phyloP scores from a whole-genome alignment of 2,329 filamentous ascomycete species.

The Diplodia intermedia region DNA sequence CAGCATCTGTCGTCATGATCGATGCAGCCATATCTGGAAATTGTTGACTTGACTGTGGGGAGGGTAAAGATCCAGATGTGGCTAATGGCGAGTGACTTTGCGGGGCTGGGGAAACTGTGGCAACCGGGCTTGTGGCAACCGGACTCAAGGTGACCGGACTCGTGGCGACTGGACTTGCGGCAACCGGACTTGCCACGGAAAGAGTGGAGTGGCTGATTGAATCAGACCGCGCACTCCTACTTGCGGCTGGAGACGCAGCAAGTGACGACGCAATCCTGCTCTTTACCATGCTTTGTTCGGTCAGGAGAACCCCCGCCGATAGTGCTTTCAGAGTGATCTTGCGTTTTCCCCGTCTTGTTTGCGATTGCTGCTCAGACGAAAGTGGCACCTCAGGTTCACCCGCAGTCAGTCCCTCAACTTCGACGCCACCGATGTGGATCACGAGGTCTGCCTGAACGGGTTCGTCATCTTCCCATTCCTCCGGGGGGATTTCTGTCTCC shows the following conservation, averaged over 20 bases:
- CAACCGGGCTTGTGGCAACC: constrained; percentile 8
- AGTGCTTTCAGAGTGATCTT: constrained; percentile 69
- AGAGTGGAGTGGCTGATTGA: not conserved
- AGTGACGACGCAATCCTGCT: constrained; percentile 20
- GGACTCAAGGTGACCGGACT: constrained; percentile 13
- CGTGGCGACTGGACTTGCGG: constrained; percentile 3
- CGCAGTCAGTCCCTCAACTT: constrained; percentile 67
- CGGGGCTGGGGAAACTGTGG: constrained; percentile 6
- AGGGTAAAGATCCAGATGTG: not conserved
- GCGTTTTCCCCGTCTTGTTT: constrained; percentile 67
- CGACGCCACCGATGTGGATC: constrained; percentile 68
- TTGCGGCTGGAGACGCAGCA: constrained; percentile 4
- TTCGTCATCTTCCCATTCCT: constrained; percentile 67
- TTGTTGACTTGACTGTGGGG: constrained; percentile 19
- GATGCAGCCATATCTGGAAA: constrained; percentile 38
- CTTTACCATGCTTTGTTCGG: constrained; percentile 29
- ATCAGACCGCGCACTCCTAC: constrained; percentile 14
- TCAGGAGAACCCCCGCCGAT: constrained; percentile 60
- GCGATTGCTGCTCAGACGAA: constrained; percentile 15
- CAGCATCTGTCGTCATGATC: constrained; percentile 47
- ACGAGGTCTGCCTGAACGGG: constrained; percentile 1
- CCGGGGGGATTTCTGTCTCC: constrained; percentile 58
- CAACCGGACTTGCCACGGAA: constrained; percentile 1
- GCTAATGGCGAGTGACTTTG: constrained; percentile 4
- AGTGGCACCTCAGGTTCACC: constrained; percentile 35